phyloP scores from a whole-genome alignment of 2,329 filamentous ascomycete genomes.

The Trichoderma harzianum region DNA sequence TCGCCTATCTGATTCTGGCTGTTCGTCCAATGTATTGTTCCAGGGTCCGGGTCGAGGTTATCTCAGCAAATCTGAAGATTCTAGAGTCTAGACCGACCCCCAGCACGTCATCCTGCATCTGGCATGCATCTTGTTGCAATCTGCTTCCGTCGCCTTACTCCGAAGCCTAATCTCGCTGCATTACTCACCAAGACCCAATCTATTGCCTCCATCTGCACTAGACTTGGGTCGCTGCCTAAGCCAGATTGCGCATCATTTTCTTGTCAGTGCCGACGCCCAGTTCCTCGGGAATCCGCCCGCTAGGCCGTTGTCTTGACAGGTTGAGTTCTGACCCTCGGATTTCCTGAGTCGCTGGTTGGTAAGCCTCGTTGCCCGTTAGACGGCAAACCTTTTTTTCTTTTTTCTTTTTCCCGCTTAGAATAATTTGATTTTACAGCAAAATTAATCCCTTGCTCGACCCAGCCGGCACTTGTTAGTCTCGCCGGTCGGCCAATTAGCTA shows the following conservation, averaged over 20 bases:
- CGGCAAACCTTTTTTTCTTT: background rate
- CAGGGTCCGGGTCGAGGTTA: background rate
- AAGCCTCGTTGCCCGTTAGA: background rate
- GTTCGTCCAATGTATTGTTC: background rate
- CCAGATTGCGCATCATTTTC: background rate
- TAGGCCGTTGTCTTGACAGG: background rate
- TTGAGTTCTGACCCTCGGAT: background rate
- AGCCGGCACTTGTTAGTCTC: background rate
- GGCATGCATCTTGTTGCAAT: background rate
- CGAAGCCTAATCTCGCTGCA: background rate
- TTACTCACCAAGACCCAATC: background rate
- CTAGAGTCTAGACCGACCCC: background rate
- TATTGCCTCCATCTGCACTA: background rate
- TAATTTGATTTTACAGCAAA: background rate
- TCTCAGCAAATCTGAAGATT: background rate
- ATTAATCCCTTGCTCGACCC: background rate
- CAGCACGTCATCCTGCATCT: constrained; percentile 2
- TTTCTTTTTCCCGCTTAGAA: background rate
- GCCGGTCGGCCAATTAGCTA: background rate
- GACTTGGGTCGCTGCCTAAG: background rate
- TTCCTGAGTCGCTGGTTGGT: background rate
- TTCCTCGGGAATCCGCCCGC: background rate
- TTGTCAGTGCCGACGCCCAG: background rate
- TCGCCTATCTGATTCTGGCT: background rate
- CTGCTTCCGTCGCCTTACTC: background rate